Conservation (phyloP, 2,329 filamentous ascomycete genomes). For the Colletotrichum sp. region DNA sequence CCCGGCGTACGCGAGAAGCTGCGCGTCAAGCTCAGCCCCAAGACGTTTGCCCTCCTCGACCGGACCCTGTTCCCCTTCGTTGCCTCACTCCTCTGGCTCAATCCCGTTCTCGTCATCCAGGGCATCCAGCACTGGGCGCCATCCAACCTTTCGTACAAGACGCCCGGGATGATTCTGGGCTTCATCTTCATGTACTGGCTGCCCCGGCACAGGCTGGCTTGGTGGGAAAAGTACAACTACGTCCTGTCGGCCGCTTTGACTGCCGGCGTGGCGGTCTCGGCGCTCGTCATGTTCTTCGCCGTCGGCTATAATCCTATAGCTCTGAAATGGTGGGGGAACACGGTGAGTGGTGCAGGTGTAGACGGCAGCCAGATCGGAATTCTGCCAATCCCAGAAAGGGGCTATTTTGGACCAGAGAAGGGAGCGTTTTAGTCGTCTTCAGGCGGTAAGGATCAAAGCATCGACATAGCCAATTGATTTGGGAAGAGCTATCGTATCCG, state of each 20-base stretch:
- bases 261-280: constrained; percentile 45
- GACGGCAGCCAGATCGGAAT: constrained; percentile 27
- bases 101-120: constrained; percentile 44
- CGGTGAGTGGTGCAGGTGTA: constrained; percentile 22
- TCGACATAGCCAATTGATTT: rapidly evolving
- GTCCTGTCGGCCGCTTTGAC: constrained; percentile 46
- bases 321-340: constrained; percentile 51
- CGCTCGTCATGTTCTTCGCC: constrained; percentile 48
- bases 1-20: constrained; percentile 36
- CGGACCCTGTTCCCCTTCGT: constrained; percentile 41
- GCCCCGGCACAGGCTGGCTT: constrained; percentile 40
- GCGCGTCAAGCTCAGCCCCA: constrained; percentile 29
- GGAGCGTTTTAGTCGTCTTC: constrained; percentile 19
- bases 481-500: neutral
- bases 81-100: constrained; percentile 43
- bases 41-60: constrained; percentile 38
- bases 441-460: neutral
- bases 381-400: constrained; percentile 25
- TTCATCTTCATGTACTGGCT: constrained; percentile 50
- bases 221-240: constrained; percentile 54
- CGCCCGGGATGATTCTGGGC: constrained; percentile 43
- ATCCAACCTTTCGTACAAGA: constrained; percentile 47
- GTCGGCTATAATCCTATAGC: constrained; percentile 40
- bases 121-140: constrained; percentile 49
- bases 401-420: constrained; percentile 31